Percentiles rank a stretch among this genome's conserved stretches.
Evolutionary conservation across 2,329 filamentous ascomycete genomes (phyloP).

Genomic region (Cytospora piceicola): DNA sequence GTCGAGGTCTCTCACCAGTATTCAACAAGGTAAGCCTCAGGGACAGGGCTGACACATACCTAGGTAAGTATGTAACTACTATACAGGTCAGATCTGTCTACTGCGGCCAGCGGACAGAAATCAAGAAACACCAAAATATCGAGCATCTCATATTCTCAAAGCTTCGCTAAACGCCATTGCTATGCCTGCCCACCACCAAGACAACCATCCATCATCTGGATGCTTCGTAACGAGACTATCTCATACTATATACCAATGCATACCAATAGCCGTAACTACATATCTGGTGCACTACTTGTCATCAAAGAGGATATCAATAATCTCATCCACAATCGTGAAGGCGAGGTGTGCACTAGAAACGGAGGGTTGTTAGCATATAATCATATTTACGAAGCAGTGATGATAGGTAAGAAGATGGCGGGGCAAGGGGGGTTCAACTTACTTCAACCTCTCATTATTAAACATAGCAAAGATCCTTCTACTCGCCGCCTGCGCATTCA

Average conservation of each 20-base stretch:
- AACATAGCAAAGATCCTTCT: constrained; percentile 86
- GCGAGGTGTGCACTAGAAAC: constrained; percentile 63
- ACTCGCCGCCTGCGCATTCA: constrained; percentile 89
- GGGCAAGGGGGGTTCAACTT: constrained; percentile 44
- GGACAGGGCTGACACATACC: too few relatives aligned
- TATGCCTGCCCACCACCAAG: constrained; percentile 31
- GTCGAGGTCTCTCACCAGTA: not conserved
- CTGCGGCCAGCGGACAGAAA: too few relatives aligned
- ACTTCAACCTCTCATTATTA: constrained; percentile 92
- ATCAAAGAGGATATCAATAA: constrained; percentile 67
- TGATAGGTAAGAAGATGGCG: not conserved
- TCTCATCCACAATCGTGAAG: constrained; percentile 73
- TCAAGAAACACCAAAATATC: too few relatives aligned
- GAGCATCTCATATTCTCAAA: not conserved
- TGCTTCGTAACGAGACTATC: not conserved
- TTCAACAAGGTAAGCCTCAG: not conserved
- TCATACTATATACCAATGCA: constrained; percentile 1
- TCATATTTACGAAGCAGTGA: not conserved
- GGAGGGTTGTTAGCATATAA: not conserved
- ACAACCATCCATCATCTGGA: constrained; percentile 1
- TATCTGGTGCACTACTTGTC: constrained; percentile 37
- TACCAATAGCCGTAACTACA: constrained; percentile 2
- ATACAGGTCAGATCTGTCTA: too few relatives aligned
- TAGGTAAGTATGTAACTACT: too few relatives aligned
- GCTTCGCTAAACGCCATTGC: constrained; percentile 35